Conservation (phyloP, 1,284 basidiomycete genomes). For the Hypsizygus ulmarius region DNA sequence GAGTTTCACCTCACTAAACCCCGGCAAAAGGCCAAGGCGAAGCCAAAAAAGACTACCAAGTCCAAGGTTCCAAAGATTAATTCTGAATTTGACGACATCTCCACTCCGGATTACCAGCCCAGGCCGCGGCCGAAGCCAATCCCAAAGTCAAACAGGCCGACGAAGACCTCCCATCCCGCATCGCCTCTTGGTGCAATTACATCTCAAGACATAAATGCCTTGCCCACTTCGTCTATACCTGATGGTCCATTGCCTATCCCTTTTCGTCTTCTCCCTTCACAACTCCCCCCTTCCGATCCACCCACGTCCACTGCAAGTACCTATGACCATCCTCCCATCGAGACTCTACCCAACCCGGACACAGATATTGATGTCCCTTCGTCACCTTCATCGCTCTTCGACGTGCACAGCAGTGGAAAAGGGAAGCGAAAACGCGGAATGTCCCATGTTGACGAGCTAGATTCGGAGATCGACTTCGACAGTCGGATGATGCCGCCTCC, state of each 20-base stretch:
- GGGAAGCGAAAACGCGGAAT: slow-evolving; percentile 10
- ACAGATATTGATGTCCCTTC: slow-evolving; percentile 19
- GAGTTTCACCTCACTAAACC: slow-evolving; percentile 24
- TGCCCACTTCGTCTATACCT: slow-evolving; percentile 13
- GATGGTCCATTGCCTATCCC: slow-evolving; percentile 13
- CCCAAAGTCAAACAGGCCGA: slow-evolving; percentile 12
- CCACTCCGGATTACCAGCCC: slow-evolving; percentile 6
- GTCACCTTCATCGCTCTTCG: slow-evolving; percentile 31
- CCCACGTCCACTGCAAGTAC: slow-evolving; percentile 25
- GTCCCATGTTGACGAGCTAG: slow-evolving; percentile 20
- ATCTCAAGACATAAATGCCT: slow-evolving; percentile 13
- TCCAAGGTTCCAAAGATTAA: slow-evolving; percentile 16
- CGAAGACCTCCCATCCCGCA: slow-evolving; percentile 1
- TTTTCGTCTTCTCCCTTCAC: slow-evolving; percentile 22
- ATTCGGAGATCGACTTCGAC: slow-evolving; percentile 17
- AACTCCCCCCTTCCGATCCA: slow-evolving; percentile 36
- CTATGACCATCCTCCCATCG: slow-evolving; percentile 32
- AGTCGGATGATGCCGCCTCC: slow-evolving; percentile 20
- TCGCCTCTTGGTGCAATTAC: slow-evolving; percentile 1
- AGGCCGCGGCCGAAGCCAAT: slow-evolving; percentile 20
- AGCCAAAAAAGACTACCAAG: slow-evolving; percentile 16
- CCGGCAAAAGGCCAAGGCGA: slow-evolving; percentile 7
- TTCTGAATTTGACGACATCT: slow-evolving; percentile 2
- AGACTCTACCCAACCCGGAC: slow-evolving; percentile 25
- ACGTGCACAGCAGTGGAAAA: slow-evolving; percentile 9